Percentiles rank a stretch among this genome's conserved stretches.
phyloP scores from a whole-genome alignment of 2,329 filamentous ascomycete species.

The Sporothrix phasma region DNA sequence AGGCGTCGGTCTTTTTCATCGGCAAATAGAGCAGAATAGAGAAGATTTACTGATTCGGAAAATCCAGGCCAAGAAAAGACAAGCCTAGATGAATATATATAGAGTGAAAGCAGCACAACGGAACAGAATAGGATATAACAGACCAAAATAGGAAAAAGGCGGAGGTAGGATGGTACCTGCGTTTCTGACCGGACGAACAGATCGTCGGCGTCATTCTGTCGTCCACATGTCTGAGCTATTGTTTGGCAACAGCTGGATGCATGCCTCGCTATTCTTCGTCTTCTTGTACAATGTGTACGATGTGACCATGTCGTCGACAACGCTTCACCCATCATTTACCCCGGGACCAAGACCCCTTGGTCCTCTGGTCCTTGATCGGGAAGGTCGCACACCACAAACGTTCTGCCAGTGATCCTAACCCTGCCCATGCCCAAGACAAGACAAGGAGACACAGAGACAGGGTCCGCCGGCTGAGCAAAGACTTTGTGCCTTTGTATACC shows the following conservation, averaged over 20 bases:
- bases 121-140: not conserved
- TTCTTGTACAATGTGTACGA: not conserved
- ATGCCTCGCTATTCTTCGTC: not conserved
- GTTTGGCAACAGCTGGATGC: not conserved
- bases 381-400: not conserved
- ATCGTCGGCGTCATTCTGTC: not conserved
- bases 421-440: not conserved
- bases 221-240: not conserved
- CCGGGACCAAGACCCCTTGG: not conserved
- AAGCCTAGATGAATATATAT: too few relatives aligned
- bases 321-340: not conserved
- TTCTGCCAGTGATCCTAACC: not conserved
- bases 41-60: not conserved
- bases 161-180: not conserved
- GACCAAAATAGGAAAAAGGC: not conserved
- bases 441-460: not conserved
- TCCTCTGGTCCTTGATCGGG: not conserved
- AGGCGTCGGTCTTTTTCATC: not conserved
- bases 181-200: too few relatives aligned
- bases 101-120: too few relatives aligned
- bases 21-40: not conserved
- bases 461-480: not conserved
- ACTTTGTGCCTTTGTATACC: not conserved
- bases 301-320: not conserved
- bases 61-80: not conserved